Evolutionary conservation across 2,329 filamentous ascomycete genomes (phyloP), one percentile per base, ranked within the genome.

Genomic region (Bipolaris zeicola): DNA sequence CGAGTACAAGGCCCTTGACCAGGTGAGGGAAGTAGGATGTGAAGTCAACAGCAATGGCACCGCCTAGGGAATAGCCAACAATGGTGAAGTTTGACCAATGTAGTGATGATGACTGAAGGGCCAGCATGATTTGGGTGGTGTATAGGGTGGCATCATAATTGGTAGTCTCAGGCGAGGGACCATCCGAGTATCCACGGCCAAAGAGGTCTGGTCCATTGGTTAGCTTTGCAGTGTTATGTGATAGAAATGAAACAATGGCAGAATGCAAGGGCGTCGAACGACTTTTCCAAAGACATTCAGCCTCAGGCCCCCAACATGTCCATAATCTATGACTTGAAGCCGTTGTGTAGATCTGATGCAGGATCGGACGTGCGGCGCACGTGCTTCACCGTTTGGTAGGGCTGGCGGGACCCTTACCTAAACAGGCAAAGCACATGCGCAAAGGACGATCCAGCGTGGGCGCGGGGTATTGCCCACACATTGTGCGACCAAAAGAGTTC

Each of bases 61-160:
- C 92, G 43, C 92, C 91, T 0, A 96, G 81, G 0, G 89, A 92
- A 74, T 95, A 96, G 1, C 91, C 92, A 3, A 92, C 77, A 5
- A 96, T 77, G 58, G 87, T 85, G 73, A 95, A 94, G 50, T 80
- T 81, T 41, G 56, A 47, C 66, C 66, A 71, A 31, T 63, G 51
- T 2, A 94, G 77, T 0, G 85, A 81, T 1, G 89, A 92, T 1
- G 89, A 92, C 24, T 85, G 82, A 10, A 94, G 78, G 13, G 83
- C 89, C 26, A 90, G 82, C 38, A 92, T 81, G 52, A 92, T 87
- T 74, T 94, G 89, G 3, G 87, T 83, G 3, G 84, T 82, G 76
- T 91, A 95, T 6, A 96, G 84, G 13, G 85, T 82, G n/a, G 85
- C 82, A 70, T 93, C 88, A 69, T 94, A 89, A 5, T 86, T 85